Conservation (phyloP, 257 asterid species). For the Solanum pennellii region DNA sequence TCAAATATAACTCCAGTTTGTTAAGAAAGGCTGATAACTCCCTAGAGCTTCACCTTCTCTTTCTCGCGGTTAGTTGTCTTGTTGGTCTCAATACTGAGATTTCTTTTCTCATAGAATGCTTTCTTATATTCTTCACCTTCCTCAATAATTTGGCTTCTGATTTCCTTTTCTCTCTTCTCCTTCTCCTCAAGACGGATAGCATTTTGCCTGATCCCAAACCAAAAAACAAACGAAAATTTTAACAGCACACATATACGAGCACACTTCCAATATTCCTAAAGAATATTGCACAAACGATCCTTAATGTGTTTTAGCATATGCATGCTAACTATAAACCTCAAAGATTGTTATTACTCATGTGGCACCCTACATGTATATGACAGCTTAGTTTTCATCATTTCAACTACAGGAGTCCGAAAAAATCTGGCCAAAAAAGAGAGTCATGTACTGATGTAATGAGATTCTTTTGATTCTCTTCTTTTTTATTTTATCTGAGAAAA, state of each 20-base stretch:
- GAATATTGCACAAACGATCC: not conserved
- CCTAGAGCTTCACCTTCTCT: slow-evolving; percentile 50
- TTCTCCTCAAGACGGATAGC: slow-evolving; percentile 90
- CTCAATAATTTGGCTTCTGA: slow-evolving; percentile 67
- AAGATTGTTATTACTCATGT: not conserved
- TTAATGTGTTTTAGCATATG: not conserved
- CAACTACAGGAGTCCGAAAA: not conserved
- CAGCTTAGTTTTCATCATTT: not conserved
- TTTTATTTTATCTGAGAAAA: not conserved
- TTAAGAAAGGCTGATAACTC: not conserved
- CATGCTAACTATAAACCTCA: not conserved
- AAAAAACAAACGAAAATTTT: not conserved
- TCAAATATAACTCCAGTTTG: not conserved
- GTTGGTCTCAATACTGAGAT: slow-evolving; percentile 56
- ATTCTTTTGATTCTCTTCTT: not conserved
- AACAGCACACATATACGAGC: not conserved
- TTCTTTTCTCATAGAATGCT: slow-evolving; percentile 77
- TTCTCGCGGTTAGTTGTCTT: slow-evolving; percentile 64
- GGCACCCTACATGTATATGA: not conserved
- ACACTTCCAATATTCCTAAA: not conserved
- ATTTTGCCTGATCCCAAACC: slow-evolving; percentile 48
- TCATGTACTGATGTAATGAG: not conserved
- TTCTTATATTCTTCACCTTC: slow-evolving; percentile 74
- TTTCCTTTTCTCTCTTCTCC: slow-evolving; percentile 79
- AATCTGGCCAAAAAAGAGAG: not conserved